Percentiles rank a stretch among this genome's conserved stretches.
phyloP scores from a whole-genome alignment of 2,329 filamentous ascomycete genomes.

The Fusarium albidum region DNA sequence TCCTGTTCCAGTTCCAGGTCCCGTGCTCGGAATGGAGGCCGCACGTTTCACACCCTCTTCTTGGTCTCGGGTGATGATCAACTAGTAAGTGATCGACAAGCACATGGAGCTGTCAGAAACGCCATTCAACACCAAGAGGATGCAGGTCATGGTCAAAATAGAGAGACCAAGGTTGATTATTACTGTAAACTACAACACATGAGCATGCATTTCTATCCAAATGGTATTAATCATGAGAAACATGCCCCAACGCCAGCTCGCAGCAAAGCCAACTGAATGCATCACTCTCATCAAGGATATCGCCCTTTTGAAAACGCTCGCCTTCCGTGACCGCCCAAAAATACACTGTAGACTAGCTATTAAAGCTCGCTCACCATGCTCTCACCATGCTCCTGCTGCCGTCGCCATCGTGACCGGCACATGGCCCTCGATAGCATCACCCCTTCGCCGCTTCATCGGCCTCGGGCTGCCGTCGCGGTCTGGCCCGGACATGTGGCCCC shows the following conservation, averaged over 20 bases:
- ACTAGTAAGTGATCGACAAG: slow-evolving; percentile 1
- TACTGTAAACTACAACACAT: no score
- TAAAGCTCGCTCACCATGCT: no score
- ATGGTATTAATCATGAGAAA: no score
- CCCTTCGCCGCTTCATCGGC: slow-evolving; percentile 49
- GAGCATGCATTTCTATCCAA: no score
- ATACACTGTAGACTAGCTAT: background rate
- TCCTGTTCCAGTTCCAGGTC: slow-evolving; percentile 16
- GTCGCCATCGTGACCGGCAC: slow-evolving; percentile 43
- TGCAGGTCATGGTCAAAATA: no score
- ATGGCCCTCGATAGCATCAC: slow-evolving; percentile 43
- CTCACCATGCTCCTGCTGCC: slow-evolving; percentile 43
- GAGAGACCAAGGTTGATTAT: no score
- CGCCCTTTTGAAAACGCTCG: background rate
- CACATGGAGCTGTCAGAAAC: no score
- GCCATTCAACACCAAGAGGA: no score
- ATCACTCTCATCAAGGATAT: slow-evolving; percentile 19
- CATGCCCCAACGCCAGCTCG: slow-evolving; percentile 23
- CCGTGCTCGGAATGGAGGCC: slow-evolving; percentile 19
- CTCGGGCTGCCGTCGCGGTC: slow-evolving; percentile 47
- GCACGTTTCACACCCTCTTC: no score
- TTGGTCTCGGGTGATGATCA: slow-evolving; percentile 13
- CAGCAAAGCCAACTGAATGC: slow-evolving; percentile 28
- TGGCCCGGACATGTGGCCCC: slow-evolving; percentile 44
- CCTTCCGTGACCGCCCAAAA: no score